Evolutionary conservation across 2,329 filamentous ascomycete genomes (phyloP), one percentile per base, ranked within the genome.

Genomic region (Tolypocladium nubicola): DNA sequence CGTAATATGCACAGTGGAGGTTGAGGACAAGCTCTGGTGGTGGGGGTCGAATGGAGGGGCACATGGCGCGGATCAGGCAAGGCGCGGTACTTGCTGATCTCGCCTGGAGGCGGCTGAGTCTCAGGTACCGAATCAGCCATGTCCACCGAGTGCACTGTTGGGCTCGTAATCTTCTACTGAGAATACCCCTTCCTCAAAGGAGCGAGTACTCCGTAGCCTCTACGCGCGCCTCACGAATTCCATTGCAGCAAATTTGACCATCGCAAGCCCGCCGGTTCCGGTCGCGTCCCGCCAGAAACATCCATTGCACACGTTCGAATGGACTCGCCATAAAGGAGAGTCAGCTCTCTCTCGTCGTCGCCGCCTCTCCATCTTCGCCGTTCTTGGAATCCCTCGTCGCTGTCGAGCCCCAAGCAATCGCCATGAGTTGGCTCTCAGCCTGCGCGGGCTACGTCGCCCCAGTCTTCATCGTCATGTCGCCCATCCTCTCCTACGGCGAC

Each of bases 401-500:
- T 10, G 30, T 49, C 21, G 21, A 41, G n/a, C 39, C 23, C 16
- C 1, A 21, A 37, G n/a, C 13, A 33, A 19, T 70, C 72, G 41
- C 69, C 72, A 70, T 71, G 68, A 62, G 63, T 54, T 79, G 76
- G 71, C 64, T 82, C 57, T 74, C 75, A 53, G 67, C 73, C 52
- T 62, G 83, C 60, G 76, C 81, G 68, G 80, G 79, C 73, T 78
- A 79, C 66, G 69, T 83, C 60, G 83, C 84, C 68, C 84, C 84
- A 26, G 69, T 84, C 57, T 87, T 87, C 67, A 77, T 87, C 60
- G 76, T 86, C 64, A 63, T 82, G 63, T 87, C 84, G 64, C 84
- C 84, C 21, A 75, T 87, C 52, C 72, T 85, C 45, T 86, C 83
- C 56, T 87, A 87, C 69, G 78, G 79, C 65, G 84, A 87, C 72